Base-by-base conservation (phyloP, 805 yeast species). In the Candida krabiensis region DNA sequence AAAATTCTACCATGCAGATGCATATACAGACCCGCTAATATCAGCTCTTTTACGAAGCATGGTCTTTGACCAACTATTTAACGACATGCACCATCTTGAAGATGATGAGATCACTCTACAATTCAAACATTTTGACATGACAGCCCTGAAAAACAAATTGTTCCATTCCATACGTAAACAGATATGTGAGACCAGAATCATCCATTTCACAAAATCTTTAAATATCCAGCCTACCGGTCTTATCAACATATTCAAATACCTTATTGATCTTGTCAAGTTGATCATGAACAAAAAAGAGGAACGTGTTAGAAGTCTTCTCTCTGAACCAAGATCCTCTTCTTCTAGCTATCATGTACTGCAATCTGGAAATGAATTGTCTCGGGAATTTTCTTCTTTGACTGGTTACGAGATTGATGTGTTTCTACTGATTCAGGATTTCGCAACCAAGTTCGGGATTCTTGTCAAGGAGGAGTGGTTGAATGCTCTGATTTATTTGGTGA, bases 141-240 rank as follows among this genome's bases (percentile, higher is more conserved):
- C n/a, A 14, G 29, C 21, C 15, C n/a, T 47, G 1, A 47, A 51
- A 31, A 44, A 40, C 11, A 40, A 52, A n/a, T 19, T 55, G 3
- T 61, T 64, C 39, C 61, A 60, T 27, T 37, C 38, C 1, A 43
- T 57, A 2, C 41, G 65, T 17, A 59, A 54, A 30, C 33, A 35
- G 5, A 35, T 64, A 6, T 49, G 52, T 9, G 35, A 30, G 9
- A 16, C 25, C 4, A 48, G 50, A 5, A 36, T 64, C 3, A 45
- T 62, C 0, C 29, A 40, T 2, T 52, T 52, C 28, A 43, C 61
- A 6, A 52, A 48, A 31, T 44, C 52, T 3, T 36, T 46, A 13
- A 47, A 44, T 15, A 52, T 61, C 19, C 43, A 47, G 8, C 37
- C 51, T 2, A 27, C 40, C 1, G 30, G 35, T 9, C 22, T 59